Percentiles rank a stretch among this genome's conserved stretches.
phyloP scores from a whole-genome alignment of 2,329 filamentous ascomycete genomes.

The Monilinia fructigena region DNA sequence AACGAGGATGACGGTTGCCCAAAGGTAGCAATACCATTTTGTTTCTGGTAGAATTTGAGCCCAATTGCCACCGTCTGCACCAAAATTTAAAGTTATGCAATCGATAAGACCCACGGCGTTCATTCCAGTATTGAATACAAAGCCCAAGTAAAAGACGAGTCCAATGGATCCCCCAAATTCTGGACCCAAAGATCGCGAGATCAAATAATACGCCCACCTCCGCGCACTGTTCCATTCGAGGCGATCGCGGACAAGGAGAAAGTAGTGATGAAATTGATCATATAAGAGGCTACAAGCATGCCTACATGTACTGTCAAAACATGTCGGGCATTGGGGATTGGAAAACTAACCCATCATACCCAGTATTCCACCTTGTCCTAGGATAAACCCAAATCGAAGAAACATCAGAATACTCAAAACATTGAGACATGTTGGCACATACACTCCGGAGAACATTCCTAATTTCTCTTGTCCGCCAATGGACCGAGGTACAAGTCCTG shows the following conservation, averaged over 20 bases:
- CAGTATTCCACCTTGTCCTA: constrained; percentile 49
- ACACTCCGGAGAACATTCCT: constrained; percentile 75
- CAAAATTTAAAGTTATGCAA: constrained; percentile 75
- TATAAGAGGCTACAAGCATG: constrained; percentile 72
- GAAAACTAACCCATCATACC: constrained; percentile 23
- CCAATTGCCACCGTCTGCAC: constrained; percentile 54
- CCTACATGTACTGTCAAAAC: constrained; percentile 33
- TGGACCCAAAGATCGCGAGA: constrained; percentile 79
- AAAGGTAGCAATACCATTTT: constrained; percentile 75
- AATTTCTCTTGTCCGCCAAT: constrained; percentile 57
- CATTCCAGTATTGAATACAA: constrained; percentile 81
- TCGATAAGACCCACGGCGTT: constrained; percentile 85
- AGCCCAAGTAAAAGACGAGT: constrained; percentile 86
- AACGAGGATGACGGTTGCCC: constrained; percentile 69
- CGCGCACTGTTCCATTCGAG: constrained; percentile 84
- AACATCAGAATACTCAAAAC: constrained; percentile 93
- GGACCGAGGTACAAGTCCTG: constrained; percentile 44
- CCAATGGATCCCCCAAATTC: constrained; percentile 90
- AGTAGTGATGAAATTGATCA: constrained; percentile 79
- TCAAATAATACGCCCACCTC: constrained; percentile 84
- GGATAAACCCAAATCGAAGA: constrained; percentile 79
- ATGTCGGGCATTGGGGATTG: neutral
- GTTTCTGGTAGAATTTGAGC: constrained; percentile 62
- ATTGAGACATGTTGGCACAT: constrained; percentile 85
- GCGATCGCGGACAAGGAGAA: constrained; percentile 86